phyloP scores from a whole-genome alignment of 2,329 filamentous ascomycete species.

The Xylaria arbuscula region DNA sequence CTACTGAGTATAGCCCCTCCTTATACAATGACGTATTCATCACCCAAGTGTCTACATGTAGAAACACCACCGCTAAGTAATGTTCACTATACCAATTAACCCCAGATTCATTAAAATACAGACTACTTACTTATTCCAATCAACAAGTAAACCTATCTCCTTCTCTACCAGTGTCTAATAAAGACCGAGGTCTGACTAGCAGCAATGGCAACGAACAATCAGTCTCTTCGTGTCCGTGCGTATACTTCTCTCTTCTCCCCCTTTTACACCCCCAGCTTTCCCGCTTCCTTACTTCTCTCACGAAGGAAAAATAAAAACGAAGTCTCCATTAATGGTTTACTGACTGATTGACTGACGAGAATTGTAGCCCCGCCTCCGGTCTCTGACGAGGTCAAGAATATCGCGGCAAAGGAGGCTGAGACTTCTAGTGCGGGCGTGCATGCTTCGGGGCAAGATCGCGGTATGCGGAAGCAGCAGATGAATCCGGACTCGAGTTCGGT shows the following conservation, averaged over 20 bases:
- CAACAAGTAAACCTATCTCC: background rate
- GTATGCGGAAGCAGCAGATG: slow-evolving; percentile 35
- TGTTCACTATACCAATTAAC: background rate
- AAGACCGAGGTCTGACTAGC: background rate
- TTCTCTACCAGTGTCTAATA: background rate
- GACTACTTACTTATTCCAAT: too few species aligned
- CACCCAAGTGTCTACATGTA: background rate
- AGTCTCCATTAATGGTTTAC: background rate
- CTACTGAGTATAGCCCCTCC: background rate
- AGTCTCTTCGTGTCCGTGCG: slow-evolving; percentile 55
- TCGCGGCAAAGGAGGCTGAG: slow-evolving; percentile 50
- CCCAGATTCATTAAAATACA: background rate
- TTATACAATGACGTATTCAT: slow-evolving; percentile 3
- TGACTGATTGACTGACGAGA: background rate
- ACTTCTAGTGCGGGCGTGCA: slow-evolving; percentile 50
- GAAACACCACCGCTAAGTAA: background rate
- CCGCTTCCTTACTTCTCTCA: background rate
- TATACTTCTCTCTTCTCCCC: slow-evolving; percentile 16
- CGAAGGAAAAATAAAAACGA: background rate
- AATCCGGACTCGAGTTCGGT: slow-evolving; percentile 51
- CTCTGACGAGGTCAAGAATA: slow-evolving; percentile 55
- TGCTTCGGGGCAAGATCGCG: slow-evolving; percentile 53
- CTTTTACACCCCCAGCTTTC: background rate
- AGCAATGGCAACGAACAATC: slow-evolving; percentile 68
- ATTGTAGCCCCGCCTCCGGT: slow-evolving; percentile 54